Evolutionary conservation across 75 land plant species (phyloP).

Genomic region (Adiantum capillusveneris): DNA sequence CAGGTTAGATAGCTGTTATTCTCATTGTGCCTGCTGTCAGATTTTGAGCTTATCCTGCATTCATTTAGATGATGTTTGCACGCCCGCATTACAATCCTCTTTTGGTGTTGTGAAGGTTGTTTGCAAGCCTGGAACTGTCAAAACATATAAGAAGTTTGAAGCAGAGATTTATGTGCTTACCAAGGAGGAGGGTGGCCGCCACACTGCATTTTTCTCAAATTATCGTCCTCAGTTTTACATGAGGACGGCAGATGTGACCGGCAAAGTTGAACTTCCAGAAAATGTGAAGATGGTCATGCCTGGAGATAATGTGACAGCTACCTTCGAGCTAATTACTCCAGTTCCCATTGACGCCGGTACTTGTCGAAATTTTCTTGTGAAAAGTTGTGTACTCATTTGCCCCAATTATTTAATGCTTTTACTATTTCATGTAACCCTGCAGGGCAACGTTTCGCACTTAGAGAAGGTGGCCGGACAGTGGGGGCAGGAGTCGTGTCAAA

Average conservation of each 20-base stretch:
- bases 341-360: conserved; percentile 83
- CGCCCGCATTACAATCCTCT: background rate
- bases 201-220: conserved; percentile 93
- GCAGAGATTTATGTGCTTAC: conserved; percentile 96
- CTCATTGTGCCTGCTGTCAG: too few relatives aligned
- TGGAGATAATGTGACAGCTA: conserved; percentile 90
- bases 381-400: too few relatives aligned
- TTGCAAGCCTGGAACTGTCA: conserved; percentile 80
- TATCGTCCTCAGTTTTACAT: conserved; percentile 89
- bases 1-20: conserved; percentile 64
- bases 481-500: conserved; percentile 97
- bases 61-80: background rate
- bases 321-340: conserved; percentile 72
- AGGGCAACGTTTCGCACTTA: conserved; percentile 94
- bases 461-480: conserved; percentile 95
- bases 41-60: background rate
- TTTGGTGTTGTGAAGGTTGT: conserved; percentile 48
- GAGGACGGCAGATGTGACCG: conserved; percentile 95
- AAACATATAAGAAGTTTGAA: conserved; percentile 81
- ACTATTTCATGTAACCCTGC: conserved; percentile 10
- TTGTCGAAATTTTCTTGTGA: too few relatives aligned
- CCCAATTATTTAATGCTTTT: background rate
- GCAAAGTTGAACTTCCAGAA: conserved; percentile 88
- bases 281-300: conserved; percentile 99
- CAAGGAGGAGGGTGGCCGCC: conserved; percentile 98